These are phyloP conservation scores for Rhynchosporium graminicola DNA, from an alignment of 2,329 filamentous ascomycete genomes.

Conservation along the genomic window DNA sequence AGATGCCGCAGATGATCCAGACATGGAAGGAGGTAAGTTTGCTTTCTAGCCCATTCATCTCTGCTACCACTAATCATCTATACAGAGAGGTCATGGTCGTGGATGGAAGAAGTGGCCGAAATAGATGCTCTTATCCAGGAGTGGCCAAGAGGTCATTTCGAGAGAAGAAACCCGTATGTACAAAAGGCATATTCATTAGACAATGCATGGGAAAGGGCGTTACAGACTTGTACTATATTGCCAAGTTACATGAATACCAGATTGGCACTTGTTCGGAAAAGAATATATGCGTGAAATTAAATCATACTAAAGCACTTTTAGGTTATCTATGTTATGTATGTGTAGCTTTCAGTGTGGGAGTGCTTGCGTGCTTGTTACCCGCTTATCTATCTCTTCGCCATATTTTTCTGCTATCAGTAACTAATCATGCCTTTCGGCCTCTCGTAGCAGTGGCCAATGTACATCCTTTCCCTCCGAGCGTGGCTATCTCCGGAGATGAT, in stretches of 20 bases:
- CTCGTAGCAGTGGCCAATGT: no score
- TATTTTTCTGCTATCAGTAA: no score
- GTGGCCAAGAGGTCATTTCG: background rate
- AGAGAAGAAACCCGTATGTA: slow-evolving; percentile 27
- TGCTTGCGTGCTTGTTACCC: no score
- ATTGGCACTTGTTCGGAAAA: background rate
- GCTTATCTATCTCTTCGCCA: no score
- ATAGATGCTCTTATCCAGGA: slow-evolving; percentile 30
- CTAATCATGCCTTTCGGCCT: no score
- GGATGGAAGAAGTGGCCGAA: slow-evolving; percentile 76
- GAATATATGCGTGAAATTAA: background rate
- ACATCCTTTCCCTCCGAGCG: no score
- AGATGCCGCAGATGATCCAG: slow-evolving; percentile 89
- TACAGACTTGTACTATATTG: slow-evolving; percentile 15
- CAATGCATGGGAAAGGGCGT: slow-evolving; percentile 26
- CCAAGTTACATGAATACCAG: background rate
- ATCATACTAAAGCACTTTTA: background rate
- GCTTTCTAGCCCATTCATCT: background rate
- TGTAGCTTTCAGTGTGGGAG: no score
- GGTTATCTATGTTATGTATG: no score
- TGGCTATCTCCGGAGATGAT: no score
- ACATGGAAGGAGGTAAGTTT: slow-evolving; percentile 84
- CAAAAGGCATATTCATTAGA: slow-evolving; percentile 27
- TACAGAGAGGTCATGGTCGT: slow-evolving; percentile 67
- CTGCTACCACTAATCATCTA: slow-evolving; percentile 41